Conservation (phyloP, 179 eudicot species). For the Spinacia oleracea region DNA sequence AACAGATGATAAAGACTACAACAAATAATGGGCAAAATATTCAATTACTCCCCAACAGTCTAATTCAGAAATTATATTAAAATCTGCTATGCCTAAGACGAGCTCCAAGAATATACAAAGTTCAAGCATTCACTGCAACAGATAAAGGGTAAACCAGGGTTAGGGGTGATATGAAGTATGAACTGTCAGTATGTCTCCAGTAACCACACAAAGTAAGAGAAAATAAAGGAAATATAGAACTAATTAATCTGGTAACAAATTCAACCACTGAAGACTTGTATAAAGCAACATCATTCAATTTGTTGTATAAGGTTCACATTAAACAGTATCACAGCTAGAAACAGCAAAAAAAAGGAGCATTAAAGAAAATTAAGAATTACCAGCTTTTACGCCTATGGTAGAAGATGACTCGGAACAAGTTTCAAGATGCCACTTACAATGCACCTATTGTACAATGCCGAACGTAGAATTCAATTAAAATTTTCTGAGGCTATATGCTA, state of each 20-base stretch:
- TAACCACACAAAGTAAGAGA: too few species aligned
- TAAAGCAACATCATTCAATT: background rate
- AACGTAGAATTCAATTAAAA: background rate
- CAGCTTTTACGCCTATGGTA: constrained; percentile 62
- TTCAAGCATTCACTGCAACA: background rate
- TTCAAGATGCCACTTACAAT: constrained; percentile 71
- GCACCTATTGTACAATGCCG: constrained; percentile 48
- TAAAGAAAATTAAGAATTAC: constrained; percentile 36
- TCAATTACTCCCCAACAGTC: too few species aligned
- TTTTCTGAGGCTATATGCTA: background rate
- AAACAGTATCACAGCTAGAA: background rate
- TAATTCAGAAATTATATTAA: too few species aligned
- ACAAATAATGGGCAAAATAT: too few species aligned
- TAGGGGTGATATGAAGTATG: background rate
- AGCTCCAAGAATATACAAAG: background rate
- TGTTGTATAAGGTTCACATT: background rate
- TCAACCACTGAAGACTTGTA: background rate
- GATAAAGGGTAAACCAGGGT: background rate
- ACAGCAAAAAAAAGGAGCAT: background rate
- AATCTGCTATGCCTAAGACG: too few species aligned
- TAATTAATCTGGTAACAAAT: background rate
- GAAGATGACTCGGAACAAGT: constrained; percentile 63
- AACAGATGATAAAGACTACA: background rate
- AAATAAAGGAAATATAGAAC: background rate
- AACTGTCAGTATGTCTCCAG: too few species aligned